A percentile compares a stretch with the other conserved stretches of the same genome.
Conservation (phyloP, 2,329 filamentous ascomycete genomes). For the Fusarium begoniae region DNA sequence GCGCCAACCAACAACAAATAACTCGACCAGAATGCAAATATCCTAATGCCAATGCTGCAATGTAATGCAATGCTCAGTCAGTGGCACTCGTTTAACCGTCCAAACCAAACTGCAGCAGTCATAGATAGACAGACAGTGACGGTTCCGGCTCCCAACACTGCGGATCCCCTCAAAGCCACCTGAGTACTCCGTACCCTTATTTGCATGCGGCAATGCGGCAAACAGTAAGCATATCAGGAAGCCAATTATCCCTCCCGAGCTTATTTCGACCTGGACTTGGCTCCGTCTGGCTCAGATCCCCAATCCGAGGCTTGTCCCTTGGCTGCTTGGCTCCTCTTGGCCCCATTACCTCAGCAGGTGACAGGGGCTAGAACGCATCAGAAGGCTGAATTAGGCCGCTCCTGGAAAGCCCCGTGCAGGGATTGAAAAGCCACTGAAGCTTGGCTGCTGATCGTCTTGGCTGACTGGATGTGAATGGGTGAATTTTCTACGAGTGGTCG, state of each 20-base stretch:
- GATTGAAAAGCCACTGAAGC: constrained; percentile 24
- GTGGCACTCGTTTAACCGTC: neutral
- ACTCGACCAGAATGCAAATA: constrained; percentile 7
- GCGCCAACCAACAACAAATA: neutral
- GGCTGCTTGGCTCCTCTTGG: neutral
- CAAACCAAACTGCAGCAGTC: neutral
- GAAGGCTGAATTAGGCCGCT: constrained; percentile 19
- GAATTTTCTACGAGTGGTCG: neutral
- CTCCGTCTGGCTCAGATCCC: neutral
- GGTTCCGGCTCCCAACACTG: neutral
- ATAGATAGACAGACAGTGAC: neutral
- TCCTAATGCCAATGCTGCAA: constrained; percentile 1
- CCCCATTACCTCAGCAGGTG: constrained; percentile 23
- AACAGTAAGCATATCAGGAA: constrained; percentile 30
- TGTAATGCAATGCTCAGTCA: neutral
- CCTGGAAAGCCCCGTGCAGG: constrained; percentile 30
- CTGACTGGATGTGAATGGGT: constrained; percentile 9
- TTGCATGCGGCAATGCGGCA: constrained; percentile 31
- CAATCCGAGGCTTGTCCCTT: neutral
- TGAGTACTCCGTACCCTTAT: constrained; percentile 4
- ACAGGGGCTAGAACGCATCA: constrained; percentile 26
- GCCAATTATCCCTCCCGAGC: constrained; percentile 23
- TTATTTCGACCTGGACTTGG: constrained; percentile 24
- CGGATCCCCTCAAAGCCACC: neutral
- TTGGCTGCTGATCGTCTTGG: constrained; percentile 34